A percentile compares a stretch with the other conserved stretches of the same genome.
Evolutionary conservation across 352 stramenopile species (phyloP).

Genomic region (Plasmopara halstedii): DNA sequence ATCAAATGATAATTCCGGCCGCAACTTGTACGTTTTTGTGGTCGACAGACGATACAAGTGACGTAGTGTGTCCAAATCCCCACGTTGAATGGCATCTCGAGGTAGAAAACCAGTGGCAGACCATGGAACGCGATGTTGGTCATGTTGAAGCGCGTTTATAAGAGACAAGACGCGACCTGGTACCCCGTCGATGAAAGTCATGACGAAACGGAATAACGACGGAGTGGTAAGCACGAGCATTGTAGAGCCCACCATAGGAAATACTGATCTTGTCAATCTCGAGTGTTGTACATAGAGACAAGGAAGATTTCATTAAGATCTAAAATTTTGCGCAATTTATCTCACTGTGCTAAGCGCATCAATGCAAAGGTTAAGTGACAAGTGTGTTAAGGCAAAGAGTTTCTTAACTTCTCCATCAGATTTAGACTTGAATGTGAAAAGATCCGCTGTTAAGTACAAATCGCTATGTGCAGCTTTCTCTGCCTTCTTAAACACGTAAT

Average conservation of each 20-base stretch:
- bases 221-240: constrained; percentile 18
- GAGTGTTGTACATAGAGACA: too few relatives aligned
- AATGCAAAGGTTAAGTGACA: too few relatives aligned
- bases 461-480: too few relatives aligned
- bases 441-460: too few relatives aligned
- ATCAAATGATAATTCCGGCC: constrained; percentile 19
- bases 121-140: constrained; percentile 10
- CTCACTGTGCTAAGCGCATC: too few relatives aligned
- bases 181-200: constrained; percentile 28
- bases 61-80: constrained; percentile 17
- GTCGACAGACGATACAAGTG: constrained; percentile 11
- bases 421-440: too few relatives aligned
- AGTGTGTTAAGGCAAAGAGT: too few relatives aligned
- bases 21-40: constrained; percentile 14
- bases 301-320: too few relatives aligned
- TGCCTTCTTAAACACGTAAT: too few relatives aligned
- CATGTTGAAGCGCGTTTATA: constrained; percentile 7
- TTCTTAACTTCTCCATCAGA: too few relatives aligned
- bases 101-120: constrained; percentile 16
- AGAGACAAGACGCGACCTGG: constrained; percentile 16
- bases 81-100: constrained; percentile 16
- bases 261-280: too few relatives aligned
- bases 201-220: constrained; percentile 21
- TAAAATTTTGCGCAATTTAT: too few relatives aligned
- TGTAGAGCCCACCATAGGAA: not conserved